Conservation (phyloP, 257 asterid species). For the Nicotiana knightiana region DNA sequence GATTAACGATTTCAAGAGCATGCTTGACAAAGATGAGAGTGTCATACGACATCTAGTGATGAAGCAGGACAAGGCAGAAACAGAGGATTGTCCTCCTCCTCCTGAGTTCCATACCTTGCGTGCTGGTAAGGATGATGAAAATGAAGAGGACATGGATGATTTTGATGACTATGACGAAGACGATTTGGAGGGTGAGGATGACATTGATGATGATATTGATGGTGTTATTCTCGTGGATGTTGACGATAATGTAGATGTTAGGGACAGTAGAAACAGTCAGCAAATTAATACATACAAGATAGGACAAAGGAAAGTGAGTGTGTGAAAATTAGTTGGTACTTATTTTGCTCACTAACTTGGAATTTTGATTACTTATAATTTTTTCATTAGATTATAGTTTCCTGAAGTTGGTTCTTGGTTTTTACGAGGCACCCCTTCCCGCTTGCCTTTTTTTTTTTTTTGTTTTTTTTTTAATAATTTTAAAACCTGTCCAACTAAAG, state of each 20-base stretch:
- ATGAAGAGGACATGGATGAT: constrained; percentile 22
- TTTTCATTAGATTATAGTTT: not conserved
- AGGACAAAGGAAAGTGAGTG: not conserved
- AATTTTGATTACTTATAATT: not conserved
- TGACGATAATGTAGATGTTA: not conserved
- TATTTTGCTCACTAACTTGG: not conserved
- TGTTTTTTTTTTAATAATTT: no score
- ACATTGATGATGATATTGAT: constrained; percentile 22
- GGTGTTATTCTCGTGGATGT: constrained; percentile 28
- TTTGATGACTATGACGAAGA: constrained; percentile 31
- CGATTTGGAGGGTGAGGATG: constrained; percentile 33
- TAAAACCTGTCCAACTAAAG: not conserved
- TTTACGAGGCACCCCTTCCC: not conserved
- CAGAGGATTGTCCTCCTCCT: constrained; percentile 86
- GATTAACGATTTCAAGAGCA: constrained; percentile 83
- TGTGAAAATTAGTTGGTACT: not conserved
- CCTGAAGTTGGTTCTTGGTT: not conserved
- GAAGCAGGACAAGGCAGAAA: constrained; percentile 82
- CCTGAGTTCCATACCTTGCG: constrained; percentile 54
- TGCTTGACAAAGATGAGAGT: constrained; percentile 88
- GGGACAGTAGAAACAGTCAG: constrained; percentile 3
- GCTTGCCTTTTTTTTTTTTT: not conserved
- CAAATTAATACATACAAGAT: not conserved
- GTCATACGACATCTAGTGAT: constrained; percentile 90
- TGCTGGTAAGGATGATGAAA: constrained; percentile 40